Conservation (phyloP, 352 stramenopile genomes). For the Globisporangium abappressorium region DNA sequence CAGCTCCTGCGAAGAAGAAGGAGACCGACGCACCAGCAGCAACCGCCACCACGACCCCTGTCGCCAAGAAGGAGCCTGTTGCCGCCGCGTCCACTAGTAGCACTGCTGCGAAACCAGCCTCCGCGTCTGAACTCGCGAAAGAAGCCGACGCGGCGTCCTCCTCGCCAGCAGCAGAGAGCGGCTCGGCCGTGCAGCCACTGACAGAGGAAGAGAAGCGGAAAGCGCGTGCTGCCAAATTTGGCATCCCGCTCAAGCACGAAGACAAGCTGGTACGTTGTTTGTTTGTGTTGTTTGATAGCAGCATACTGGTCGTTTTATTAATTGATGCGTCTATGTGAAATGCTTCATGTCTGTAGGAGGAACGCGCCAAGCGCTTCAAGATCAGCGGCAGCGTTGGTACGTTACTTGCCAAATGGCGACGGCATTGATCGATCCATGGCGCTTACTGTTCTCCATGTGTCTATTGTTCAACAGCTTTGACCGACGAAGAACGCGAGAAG, state of each 20-base stretch:
- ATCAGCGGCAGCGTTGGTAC: constrained; percentile 36
- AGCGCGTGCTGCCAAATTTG: constrained; percentile 76
- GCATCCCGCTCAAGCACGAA: constrained; percentile 63
- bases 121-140: constrained; percentile 8
- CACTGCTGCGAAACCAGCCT: constrained; percentile 5
- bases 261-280: constrained; percentile 61
- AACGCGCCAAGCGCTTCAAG: constrained; percentile 81
- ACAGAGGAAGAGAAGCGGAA: constrained; percentile 82
- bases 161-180: constrained; percentile 13
- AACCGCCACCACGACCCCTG: constrained; percentile 4
- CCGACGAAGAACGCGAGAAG: constrained; percentile 55
- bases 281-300: background rate
- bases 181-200: constrained; percentile 23
- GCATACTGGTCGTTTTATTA: background rate
- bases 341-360: constrained; percentile 26
- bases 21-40: constrained; percentile 9
- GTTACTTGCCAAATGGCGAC: background rate
- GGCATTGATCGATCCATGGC: background rate
- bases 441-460: background rate
- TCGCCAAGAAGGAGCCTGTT: constrained; percentile 25
- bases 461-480: constrained; percentile 7
- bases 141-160: constrained; percentile 5
- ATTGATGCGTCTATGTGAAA: background rate
- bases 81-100: background rate
- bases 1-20: constrained; percentile 21